Conservation (phyloP, 2,329 filamentous ascomycete genomes). For the Stemphylium vesicarium region DNA sequence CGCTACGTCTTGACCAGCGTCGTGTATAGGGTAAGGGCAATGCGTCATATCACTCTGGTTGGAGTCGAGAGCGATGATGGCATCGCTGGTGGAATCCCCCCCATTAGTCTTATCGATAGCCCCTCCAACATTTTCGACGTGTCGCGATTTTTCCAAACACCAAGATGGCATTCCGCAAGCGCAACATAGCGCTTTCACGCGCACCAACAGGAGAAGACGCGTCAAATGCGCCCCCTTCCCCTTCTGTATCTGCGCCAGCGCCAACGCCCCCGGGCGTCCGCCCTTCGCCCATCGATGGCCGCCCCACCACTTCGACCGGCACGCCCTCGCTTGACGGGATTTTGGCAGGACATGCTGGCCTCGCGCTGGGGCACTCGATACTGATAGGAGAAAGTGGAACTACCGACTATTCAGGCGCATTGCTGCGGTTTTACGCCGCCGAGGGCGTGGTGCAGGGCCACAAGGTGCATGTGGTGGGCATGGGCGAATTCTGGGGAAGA, state of each 20-base stretch:
- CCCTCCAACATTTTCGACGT: slow-evolving; percentile 16
- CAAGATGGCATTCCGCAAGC: slow-evolving; percentile 71
- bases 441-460: slow-evolving; percentile 94
- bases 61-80: no score
- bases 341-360: slow-evolving; percentile 83
- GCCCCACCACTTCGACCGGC: slow-evolving; percentile 88
- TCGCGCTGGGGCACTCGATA: slow-evolving; percentile 80
- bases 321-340: slow-evolving; percentile 83
- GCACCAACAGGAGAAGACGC: slow-evolving; percentile 30
- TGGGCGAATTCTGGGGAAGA: slow-evolving; percentile 78
- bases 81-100: not conserved
- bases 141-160: slow-evolving; percentile 9
- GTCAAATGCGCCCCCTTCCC: slow-evolving; percentile 12
- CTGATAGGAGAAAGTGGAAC: slow-evolving; percentile 88
- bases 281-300: slow-evolving; percentile 87
- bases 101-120: slow-evolving; percentile 14
- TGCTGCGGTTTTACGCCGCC: slow-evolving; percentile 88
- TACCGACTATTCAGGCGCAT: slow-evolving; percentile 86
- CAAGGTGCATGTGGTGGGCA: slow-evolving; percentile 81
- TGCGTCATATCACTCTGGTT: no score
- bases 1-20: no score
- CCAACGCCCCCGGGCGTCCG: slow-evolving; percentile 62
- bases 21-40: no score
- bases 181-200: slow-evolving; percentile 64
- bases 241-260: slow-evolving; percentile 20